These are phyloP conservation scores for Neurospora crassa DNA, from an alignment of 2,329 filamentous ascomycete species.

Conservation along the genomic window DNA sequence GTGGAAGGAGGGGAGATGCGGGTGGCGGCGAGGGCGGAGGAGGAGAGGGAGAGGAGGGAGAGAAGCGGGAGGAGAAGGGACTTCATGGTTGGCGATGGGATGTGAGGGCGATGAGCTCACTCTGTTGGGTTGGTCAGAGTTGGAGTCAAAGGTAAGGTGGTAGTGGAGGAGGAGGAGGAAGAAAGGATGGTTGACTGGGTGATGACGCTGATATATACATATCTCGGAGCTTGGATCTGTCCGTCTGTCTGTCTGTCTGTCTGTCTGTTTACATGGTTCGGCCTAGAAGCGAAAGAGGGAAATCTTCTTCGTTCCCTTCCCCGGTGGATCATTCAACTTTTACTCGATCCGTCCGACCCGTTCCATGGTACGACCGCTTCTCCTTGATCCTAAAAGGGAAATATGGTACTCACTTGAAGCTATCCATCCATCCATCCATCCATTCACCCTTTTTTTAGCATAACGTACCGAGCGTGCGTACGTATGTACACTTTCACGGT, in stretches of 20 bases:
- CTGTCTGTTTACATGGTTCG: neutral
- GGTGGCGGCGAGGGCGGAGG: conserved; percentile 2
- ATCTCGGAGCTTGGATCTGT: neutral
- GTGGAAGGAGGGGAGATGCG: conserved; percentile 13
- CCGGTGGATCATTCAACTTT: neutral
- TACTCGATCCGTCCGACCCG: too few relatives aligned
- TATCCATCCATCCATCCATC: too few relatives aligned
- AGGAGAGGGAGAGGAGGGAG: neutral
- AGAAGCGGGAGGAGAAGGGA: conserved; percentile 1
- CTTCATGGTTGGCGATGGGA: neutral
- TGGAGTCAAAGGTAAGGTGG: neutral
- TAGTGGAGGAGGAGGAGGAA: neutral
- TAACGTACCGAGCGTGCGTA: neutral
- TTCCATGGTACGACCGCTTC: neutral
- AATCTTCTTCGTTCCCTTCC: neutral
- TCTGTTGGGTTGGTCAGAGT: neutral
- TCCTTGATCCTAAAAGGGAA: neutral
- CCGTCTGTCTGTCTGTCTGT: neutral
- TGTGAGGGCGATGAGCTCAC: neutral
- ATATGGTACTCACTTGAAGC: neutral
- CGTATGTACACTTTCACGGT: too few relatives aligned
- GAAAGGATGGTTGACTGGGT: neutral
- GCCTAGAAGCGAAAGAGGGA: neutral
- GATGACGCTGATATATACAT: neutral
- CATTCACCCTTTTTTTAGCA: neutral